Percentiles rank a stretch among this genome's conserved stretches.
phyloP scores from a whole-genome alignment of 768 basidiomycete genomes.

The Mrakia frigida region DNA sequence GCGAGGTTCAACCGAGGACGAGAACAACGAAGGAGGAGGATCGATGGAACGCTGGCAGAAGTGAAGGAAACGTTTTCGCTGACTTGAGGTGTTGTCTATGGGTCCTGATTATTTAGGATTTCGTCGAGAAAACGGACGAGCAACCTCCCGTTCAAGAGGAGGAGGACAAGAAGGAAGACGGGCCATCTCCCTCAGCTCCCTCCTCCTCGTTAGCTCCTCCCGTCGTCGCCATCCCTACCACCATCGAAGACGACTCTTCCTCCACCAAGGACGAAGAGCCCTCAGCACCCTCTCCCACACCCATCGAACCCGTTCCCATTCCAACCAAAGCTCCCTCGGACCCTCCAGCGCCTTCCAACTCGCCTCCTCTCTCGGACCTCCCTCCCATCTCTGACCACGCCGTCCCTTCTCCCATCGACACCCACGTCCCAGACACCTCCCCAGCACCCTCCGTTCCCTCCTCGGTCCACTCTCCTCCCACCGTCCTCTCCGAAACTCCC shows the following conservation, averaged over 20 bases:
- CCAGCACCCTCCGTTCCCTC: slow-evolving; percentile 9
- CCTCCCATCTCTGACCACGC: neutral
- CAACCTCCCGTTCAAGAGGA: neutral
- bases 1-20: neutral
- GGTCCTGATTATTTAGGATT: neutral
- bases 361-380: slow-evolving; percentile 6
- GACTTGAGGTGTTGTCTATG: neutral
- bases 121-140: slow-evolving; percentile 20
- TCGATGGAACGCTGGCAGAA: neutral
- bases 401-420: slow-evolving; percentile 9
- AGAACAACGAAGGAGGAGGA: too few relatives aligned
- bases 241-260: neutral
- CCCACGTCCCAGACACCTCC: neutral
- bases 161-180: neutral
- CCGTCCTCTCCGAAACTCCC: slow-evolving; percentile 11
- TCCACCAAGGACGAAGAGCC: neutral
- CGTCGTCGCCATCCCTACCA: neutral
- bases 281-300: neutral
- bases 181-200: neutral
- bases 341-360: slow-evolving; percentile 11
- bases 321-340: neutral
- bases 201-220: slow-evolving; percentile 11
- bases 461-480: slow-evolving; percentile 1
- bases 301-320: slow-evolving; percentile 3
- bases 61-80: neutral